Evolutionary conservation across 2,329 filamentous ascomycete species (phyloP), one percentile per base, ranked within the genome.

Genomic region (Fusarium pseudograminearum): DNA sequence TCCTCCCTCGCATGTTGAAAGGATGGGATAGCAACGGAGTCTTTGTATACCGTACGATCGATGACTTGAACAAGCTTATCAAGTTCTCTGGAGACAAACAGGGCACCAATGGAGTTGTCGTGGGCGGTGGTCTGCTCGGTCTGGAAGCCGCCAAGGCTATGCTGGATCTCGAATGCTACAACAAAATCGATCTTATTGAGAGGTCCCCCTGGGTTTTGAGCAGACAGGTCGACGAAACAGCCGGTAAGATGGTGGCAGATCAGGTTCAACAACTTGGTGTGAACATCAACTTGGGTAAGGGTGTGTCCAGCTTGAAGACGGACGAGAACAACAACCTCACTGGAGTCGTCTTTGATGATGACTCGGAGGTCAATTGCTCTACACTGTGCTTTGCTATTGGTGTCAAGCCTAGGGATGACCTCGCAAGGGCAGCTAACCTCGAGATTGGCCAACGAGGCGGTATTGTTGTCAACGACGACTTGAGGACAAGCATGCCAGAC

Each of bases 341-440:
- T 7, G 93, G 93, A 0, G 87, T 97, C 3, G 82, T 88, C 0
- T 96, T 97, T 71, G 92, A 96, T 73, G 93, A 96, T 76, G 93
- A 93, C 2, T 90, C 93, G 69, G 82, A 85, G 57, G 89, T 96
- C 81, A 85, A 90, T 4, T 96, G 93, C 78, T 90, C 90, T 2
- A 94, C 92, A 22, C 86, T 97, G 52, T 97, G 93, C 79, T 97
- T 97, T 78, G 94, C 94, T 36, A 95, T 97, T 68, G 94, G 94
- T 20, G 92, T 97, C 69, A 90, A 89, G 69, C 89, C 94, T 1
- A 83, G 93, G 64, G 94, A 97, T 75, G 91, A 94, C 60, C 83
- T 97, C 26, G 93, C 92, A 0, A 80, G 85, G 11, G 83, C 82
- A 55, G 87, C 91, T 2, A 91, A 91, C 16, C 90, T 97, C 73